Evolutionary conservation across 768 basidiomycete genomes (phyloP), one percentile per base, ranked within the genome.

Genomic region (Podaxis mareebaensis): DNA sequence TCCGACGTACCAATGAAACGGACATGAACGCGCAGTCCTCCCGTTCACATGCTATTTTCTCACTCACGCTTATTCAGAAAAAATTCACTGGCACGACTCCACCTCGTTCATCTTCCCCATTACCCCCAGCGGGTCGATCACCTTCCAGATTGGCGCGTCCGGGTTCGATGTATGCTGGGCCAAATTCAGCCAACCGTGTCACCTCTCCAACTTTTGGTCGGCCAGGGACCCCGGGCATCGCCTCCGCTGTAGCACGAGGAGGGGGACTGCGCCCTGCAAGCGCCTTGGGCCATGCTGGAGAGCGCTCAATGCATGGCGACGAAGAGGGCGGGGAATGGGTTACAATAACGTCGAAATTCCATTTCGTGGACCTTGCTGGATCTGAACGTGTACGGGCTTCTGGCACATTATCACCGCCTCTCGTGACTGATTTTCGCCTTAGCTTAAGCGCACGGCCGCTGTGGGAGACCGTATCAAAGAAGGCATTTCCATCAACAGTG

Each of bases 1-100:
- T 96, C 48, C 85, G 97, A 33, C 88, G 96, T 60, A 99, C 97
- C 10, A 96, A 96, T 66, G 93, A 96, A 75, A 99, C 97, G 36
- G 93, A 95, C 72, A 98, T 99, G 96, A 99, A 99, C 74, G 94
- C 96, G 26, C 95, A 97, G 74, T 95, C 93, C 1, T 98, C 96
- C 44, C 91, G 97, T 63, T 97, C 95, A 30, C 97, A 99, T 83
- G 97, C 97, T 66, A 99, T 99, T 75, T 99, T 99, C 77, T 98
- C 96, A 42, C 81, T 99, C 58, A 97, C 94, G 12, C 80, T 99
- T 60, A 92, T 88, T 3, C 96, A 98, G 77, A 93, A 91, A 80
- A 95, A 90, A 74, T 93, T 79, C 71, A 81, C 84, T 39, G 94
- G 95, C 26, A 82, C 85, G 22, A 83, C 85, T 12, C 75, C 81